These are phyloP conservation scores for Trifolium dubium DNA, from an alignment of 306 rosid species.

Conservation along the genomic window DNA sequence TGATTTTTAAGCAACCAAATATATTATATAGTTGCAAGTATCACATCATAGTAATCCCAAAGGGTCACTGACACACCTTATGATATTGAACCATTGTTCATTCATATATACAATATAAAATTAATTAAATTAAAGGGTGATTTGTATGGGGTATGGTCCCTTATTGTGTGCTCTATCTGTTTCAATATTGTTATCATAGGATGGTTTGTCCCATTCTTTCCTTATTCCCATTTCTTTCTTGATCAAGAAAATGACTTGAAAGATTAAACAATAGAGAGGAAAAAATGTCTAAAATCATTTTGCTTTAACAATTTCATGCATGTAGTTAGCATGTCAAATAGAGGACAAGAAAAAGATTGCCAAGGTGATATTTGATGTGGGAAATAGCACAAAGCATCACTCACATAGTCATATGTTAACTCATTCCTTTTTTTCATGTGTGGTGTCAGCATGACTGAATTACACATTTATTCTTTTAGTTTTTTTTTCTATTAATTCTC, in stretches of 20 bases:
- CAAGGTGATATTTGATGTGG: slow-evolving; percentile 8
- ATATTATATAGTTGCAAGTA: slow-evolving; percentile 34
- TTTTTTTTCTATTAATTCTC: too few relatives aligned
- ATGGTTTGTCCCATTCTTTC: slow-evolving; percentile 45
- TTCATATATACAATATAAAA: slow-evolving; percentile 14
- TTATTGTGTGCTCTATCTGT: slow-evolving; percentile 40
- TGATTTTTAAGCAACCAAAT: slow-evolving; percentile 37
- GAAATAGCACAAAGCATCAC: slow-evolving; percentile 37
- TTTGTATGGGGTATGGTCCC: slow-evolving; percentile 44
- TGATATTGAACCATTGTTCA: slow-evolving; percentile 29
- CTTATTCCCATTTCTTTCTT: slow-evolving; percentile 30
- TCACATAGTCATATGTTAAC: background rate
- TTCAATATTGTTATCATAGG: slow-evolving; percentile 49
- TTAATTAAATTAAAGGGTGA: slow-evolving; percentile 22
- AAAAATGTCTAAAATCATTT: slow-evolving; percentile 20
- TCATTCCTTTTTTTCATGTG: too few relatives aligned
- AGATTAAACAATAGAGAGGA: slow-evolving; percentile 25
- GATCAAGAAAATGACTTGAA: slow-evolving; percentile 50
- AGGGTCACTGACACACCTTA: slow-evolving; percentile 36
- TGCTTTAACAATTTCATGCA: slow-evolving; percentile 29
- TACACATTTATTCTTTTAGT: too few relatives aligned
- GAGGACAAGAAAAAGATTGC: slow-evolving; percentile 34
- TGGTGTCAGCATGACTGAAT: too few relatives aligned
- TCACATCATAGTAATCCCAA: slow-evolving; percentile 45
- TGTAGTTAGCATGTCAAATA: slow-evolving; percentile 37